These are phyloP conservation scores for Globisporangium orthogonon DNA, from an alignment of 352 stramenopile species.

Conservation along the genomic window DNA sequence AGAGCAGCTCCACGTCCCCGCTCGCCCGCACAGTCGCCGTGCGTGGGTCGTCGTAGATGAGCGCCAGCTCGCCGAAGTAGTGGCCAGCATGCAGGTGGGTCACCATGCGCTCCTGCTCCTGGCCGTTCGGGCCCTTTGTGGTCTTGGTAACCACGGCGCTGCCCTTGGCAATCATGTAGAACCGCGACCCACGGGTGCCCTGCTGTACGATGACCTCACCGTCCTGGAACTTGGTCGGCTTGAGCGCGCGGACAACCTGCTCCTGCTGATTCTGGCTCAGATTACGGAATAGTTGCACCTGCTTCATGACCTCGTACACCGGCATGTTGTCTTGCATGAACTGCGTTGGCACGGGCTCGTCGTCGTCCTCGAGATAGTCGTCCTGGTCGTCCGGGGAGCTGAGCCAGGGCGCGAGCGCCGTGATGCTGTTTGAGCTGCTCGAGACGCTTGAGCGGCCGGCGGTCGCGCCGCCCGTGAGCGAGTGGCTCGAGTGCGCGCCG, in stretches of 20 bases:
- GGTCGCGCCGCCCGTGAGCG: slow-evolving; percentile 22
- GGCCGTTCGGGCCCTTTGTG: slow-evolving; percentile 21
- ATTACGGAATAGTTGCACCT: slow-evolving; percentile 85
- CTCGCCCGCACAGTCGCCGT: slow-evolving; percentile 74
- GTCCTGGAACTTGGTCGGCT: slow-evolving; percentile 80
- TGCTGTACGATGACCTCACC: slow-evolving; percentile 84
- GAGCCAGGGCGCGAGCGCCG: slow-evolving; percentile 56
- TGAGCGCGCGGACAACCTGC: slow-evolving; percentile 79
- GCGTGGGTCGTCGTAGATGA: slow-evolving; percentile 90
- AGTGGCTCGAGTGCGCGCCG: slow-evolving; percentile 25
- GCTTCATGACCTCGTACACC: slow-evolving; percentile 85
- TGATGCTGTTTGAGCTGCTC: slow-evolving; percentile 56
- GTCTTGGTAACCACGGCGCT: slow-evolving; percentile 84
- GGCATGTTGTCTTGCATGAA: slow-evolving; percentile 83
- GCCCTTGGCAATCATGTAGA: slow-evolving; percentile 90
- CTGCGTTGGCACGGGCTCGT: slow-evolving; percentile 56
- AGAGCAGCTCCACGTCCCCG: slow-evolving; percentile 75
- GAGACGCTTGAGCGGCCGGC: slow-evolving; percentile 27
- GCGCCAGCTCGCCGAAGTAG: slow-evolving; percentile 91
- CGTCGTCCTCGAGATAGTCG: slow-evolving; percentile 56
- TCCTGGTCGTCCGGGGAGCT: slow-evolving; percentile 59
- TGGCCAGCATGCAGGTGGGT: slow-evolving; percentile 87
- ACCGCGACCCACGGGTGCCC: slow-evolving; percentile 73
- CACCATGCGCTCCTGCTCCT: slow-evolving; percentile 77
- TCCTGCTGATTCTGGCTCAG: slow-evolving; percentile 85